Conservation (phyloP, 768 basidiomycete genomes). For the Tricholomella constricta region DNA sequence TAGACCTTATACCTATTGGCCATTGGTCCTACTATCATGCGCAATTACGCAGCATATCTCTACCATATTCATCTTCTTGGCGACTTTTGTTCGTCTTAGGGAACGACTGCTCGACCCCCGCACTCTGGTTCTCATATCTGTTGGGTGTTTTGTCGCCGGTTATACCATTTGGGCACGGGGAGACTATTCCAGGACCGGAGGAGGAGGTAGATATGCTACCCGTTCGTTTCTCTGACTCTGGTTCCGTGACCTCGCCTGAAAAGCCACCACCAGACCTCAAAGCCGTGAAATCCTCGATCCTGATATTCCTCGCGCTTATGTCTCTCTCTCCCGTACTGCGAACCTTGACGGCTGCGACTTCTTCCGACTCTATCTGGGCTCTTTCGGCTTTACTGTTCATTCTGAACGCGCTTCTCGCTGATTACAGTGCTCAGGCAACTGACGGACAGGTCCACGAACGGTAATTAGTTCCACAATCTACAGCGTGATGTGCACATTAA, state of each 20-base stretch:
- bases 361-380: conserved; percentile 97
- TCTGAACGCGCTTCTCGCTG: conserved; percentile 80
- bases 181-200: conserved; percentile 28
- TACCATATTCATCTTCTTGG: conserved; percentile 78
- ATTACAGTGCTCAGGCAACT: conserved; percentile 62
- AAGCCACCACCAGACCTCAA: conserved; percentile 55
- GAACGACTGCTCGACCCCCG: conserved; percentile 67
- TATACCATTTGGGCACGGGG: conserved; percentile 65
- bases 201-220: conserved; percentile 16
- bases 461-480: conserved; percentile 32
- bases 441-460: conserved; percentile 57
- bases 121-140: conserved; percentile 65
- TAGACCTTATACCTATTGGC: conserved; percentile 74
- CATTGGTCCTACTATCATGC: conserved; percentile 67
- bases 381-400: conserved; percentile 83
- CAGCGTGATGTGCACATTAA: conserved; percentile 20
- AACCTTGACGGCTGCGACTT: conserved; percentile 92
- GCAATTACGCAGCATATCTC: conserved; percentile 85
- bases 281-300: conserved; percentile 74
- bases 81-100: conserved; percentile 74
- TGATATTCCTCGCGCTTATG: conserved; percentile 88
- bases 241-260: background rate
- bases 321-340: conserved; percentile 88
- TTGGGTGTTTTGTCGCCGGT: conserved; percentile 58
- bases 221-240: conserved; percentile 13